Evolutionary conservation across 2,329 filamentous ascomycete species (phyloP).

Genomic region (Ophiostoma triangulosporum): DNA sequence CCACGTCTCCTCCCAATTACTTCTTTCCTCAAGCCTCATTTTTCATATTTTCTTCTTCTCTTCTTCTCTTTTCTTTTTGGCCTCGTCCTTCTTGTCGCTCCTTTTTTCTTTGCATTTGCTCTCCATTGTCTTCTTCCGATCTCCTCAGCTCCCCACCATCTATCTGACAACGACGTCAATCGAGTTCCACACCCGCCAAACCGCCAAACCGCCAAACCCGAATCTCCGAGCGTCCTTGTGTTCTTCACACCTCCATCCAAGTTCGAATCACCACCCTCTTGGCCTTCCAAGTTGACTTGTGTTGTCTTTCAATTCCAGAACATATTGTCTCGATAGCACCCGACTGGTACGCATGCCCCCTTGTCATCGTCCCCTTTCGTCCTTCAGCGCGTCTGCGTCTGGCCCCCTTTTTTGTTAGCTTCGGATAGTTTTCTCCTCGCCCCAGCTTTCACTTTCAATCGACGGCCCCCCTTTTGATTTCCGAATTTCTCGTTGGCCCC

Average conservation of each 20-base stretch:
- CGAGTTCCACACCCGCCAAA: not conserved
- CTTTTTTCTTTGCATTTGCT: slow-evolving; percentile 4
- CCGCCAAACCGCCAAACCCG: too few relatives aligned
- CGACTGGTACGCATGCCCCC: slow-evolving; percentile 8
- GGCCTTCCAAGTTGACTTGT: not conserved
- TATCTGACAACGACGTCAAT: slow-evolving; percentile 1
- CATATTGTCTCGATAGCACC: not conserved
- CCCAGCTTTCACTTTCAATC: not conserved
- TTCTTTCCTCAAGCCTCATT: not conserved
- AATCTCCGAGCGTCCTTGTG: slow-evolving; percentile 13
- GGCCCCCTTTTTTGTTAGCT: slow-evolving; percentile 8
- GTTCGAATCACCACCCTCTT: slow-evolving; percentile 10
- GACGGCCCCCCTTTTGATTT: slow-evolving; percentile 2
- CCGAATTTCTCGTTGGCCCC: slow-evolving; percentile 1
- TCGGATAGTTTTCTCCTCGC: slow-evolving; percentile 1
- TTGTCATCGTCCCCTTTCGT: slow-evolving; percentile 5
- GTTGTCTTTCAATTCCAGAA: not conserved
- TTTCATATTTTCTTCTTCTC: not conserved
- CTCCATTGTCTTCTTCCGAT: slow-evolving; percentile 4
- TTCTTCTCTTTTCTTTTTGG: not conserved
- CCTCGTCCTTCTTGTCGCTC: slow-evolving; percentile 1
- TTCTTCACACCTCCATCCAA: slow-evolving; percentile 22
- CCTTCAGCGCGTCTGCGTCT: slow-evolving; percentile 11
- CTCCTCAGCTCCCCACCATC: not conserved
- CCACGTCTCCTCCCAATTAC: not conserved